A percentile compares a stretch with the other conserved stretches of the same genome.
These are phyloP conservation scores for Sextonia rubra DNA, from an alignment of 164 flowering plant species.

Conservation along the genomic window DNA sequence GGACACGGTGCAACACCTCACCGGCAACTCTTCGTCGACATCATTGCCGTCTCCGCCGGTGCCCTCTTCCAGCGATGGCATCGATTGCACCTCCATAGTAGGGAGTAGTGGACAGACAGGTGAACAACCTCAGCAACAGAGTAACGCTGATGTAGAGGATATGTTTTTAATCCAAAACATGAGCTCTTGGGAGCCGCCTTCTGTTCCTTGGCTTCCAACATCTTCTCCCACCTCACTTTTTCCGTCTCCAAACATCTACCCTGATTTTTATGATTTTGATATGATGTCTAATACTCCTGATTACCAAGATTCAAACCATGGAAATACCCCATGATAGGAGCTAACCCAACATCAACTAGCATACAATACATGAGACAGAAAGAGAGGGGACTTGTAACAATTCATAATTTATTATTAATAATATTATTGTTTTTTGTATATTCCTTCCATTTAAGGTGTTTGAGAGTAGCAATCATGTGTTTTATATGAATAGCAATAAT, in stretches of 20 bases:
- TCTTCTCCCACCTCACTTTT: background rate
- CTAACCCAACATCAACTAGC: no score
- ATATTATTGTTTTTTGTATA: no score
- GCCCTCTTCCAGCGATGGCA: background rate
- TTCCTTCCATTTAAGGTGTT: no score
- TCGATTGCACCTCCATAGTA: background rate
- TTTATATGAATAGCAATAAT: no score
- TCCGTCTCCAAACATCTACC: constrained; percentile 7
- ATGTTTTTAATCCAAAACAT: constrained; percentile 29
- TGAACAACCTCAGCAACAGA: background rate
- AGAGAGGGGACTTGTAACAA: no score
- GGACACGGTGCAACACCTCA: constrained; percentile 42
- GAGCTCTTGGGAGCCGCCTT: background rate
- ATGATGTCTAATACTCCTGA: background rate
- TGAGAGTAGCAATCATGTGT: no score
- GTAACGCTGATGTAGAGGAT: constrained; percentile 28
- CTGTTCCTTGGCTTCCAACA: background rate
- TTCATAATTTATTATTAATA: no score
- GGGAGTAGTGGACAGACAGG: background rate
- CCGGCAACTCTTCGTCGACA: constrained; percentile 26
- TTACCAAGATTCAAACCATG: background rate
- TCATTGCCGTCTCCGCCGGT: background rate
- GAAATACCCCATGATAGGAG: no score
- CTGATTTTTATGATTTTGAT: constrained; percentile 8
- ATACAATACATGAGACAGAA: no score